Base-by-base conservation (phyloP, 164 flowering plant genomes). In the Tetracentron sinense region DNA sequence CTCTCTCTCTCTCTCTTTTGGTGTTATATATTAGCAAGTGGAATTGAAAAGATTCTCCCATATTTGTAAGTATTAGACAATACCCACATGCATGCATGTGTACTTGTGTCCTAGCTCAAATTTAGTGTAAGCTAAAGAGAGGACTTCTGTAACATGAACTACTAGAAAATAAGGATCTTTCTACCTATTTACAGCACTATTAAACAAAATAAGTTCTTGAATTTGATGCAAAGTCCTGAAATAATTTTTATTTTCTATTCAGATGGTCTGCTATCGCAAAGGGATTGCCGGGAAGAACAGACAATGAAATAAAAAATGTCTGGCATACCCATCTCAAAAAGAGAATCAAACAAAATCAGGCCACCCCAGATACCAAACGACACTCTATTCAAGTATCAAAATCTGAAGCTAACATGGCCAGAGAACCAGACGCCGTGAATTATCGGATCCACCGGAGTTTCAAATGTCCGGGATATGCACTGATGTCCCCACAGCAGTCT, bases 211-310 rank as follows among this genome's bases (percentile, higher is more conserved):
- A 26, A 11, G 7, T 14, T 15, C n/a, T 16, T 26, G 7, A 54
- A 26, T 27, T 26, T n/a, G 8, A 27, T 15, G 4, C 58, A 55
- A 6, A 19, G 28, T 16, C 29, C 38, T 29, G 11, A 55, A 1
- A 19, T 54, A 55, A 29, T 54, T 7, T n/a, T 25, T 28, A 8
- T 55, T 55, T 55, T 28, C 7, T 17, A 5, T 61, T 12, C 66
- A 82, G 86, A 74, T 82, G 86, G 86, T 82, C 86, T 0, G 81
- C 78, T 12, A 82, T 82, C 33, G 86, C 86, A 56, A 73, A 82
- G 23, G 76, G 58, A 69, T 61, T 82, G 30, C 85, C 85, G 27
- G 85, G 85, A n/a, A 61, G 85, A 55, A 81, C 85, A 7, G 85
- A 81, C 76, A 82, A 82, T 50, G 85, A 82, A 25, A 82, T 82